A percentile compares a stretch with the other conserved stretches of the same genome.
phyloP scores from a whole-genome alignment of 352 stramenopile genomes.

The Pythium phragmiticola region DNA sequence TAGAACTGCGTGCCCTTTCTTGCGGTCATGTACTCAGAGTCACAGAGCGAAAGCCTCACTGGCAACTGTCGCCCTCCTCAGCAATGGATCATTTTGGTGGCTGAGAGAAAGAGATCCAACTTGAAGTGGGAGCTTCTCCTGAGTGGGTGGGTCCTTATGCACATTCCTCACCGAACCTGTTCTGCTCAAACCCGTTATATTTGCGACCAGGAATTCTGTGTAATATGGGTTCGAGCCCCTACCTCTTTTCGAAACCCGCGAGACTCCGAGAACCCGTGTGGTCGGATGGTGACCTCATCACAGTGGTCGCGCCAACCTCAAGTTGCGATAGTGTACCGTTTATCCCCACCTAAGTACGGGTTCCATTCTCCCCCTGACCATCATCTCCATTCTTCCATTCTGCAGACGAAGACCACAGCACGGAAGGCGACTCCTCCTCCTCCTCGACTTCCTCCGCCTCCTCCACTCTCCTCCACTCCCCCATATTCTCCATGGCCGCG shows the following conservation, averaged over 20 bases:
- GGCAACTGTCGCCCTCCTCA: too few species aligned
- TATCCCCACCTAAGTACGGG: conserved; percentile 12
- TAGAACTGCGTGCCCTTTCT: too few species aligned
- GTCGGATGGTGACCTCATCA: conserved; percentile 12
- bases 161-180: neutral
- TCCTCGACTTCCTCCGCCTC: neutral
- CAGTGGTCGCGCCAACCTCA: conserved; percentile 12
- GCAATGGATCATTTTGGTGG: conserved; percentile 3
- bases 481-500: conserved; percentile 22
- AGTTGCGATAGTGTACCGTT: conserved; percentile 12
- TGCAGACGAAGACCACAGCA: conserved; percentile 8
- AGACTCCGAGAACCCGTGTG: neutral
- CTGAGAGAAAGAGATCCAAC: conserved; percentile 9
- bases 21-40: too few species aligned
- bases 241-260: neutral
- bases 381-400: conserved; percentile 17
- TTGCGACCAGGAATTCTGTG: neutral
- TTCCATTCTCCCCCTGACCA: conserved; percentile 7
- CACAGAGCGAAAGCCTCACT: too few species aligned
- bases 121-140: conserved; percentile 15
- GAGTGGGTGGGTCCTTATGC: neutral
- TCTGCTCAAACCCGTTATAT: neutral
- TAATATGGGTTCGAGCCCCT: neutral
- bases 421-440: neutral
- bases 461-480: neutral